Evolutionary conservation across 352 stramenopile species (phyloP).

Genomic region (Plasmopara viticola): DNA sequence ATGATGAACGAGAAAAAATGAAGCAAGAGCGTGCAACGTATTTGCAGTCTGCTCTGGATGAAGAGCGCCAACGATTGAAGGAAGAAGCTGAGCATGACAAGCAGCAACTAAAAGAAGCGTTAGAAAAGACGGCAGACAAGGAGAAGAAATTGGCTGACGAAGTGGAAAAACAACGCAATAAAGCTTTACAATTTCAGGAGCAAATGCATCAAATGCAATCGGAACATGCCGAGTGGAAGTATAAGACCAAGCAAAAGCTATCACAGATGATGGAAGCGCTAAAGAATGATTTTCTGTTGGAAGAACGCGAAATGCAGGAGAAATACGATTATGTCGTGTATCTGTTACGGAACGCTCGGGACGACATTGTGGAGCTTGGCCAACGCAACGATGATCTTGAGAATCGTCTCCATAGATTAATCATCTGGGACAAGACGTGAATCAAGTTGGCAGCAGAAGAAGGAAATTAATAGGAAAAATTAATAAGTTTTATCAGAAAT

Average conservation of each 20-base stretch:
- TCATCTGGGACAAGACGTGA: slow-evolving; percentile 31
- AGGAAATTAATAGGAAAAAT: no score
- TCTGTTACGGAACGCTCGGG: slow-evolving; percentile 49
- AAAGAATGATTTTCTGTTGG: slow-evolving; percentile 41
- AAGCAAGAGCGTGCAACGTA: slow-evolving; percentile 59
- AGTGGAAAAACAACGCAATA: slow-evolving; percentile 51
- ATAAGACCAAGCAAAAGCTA: slow-evolving; percentile 38
- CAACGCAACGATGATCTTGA: slow-evolving; percentile 55
- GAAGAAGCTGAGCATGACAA: slow-evolving; percentile 55
- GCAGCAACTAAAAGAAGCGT: slow-evolving; percentile 33
- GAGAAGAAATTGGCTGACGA: slow-evolving; percentile 75
- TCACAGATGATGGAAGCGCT: slow-evolving; percentile 41
- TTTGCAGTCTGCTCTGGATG: slow-evolving; percentile 52
- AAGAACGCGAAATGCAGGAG: slow-evolving; percentile 43
- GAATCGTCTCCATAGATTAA: slow-evolving; percentile 32
- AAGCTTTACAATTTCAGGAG: slow-evolving; percentile 46
- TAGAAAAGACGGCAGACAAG: slow-evolving; percentile 58
- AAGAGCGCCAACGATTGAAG: slow-evolving; percentile 56
- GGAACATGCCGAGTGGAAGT: slow-evolving; percentile 54
- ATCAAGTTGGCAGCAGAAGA: no score
- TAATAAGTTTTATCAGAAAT: no score
- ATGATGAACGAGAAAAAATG: slow-evolving; percentile 81
- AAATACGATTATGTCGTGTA: slow-evolving; percentile 43
- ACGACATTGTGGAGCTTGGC: slow-evolving; percentile 56
- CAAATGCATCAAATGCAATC: slow-evolving; percentile 49